Percentiles rank a stretch among this genome's conserved stretches.
phyloP scores from a whole-genome alignment of 768 basidiomycete genomes.

The Lentinula detonsa region DNA sequence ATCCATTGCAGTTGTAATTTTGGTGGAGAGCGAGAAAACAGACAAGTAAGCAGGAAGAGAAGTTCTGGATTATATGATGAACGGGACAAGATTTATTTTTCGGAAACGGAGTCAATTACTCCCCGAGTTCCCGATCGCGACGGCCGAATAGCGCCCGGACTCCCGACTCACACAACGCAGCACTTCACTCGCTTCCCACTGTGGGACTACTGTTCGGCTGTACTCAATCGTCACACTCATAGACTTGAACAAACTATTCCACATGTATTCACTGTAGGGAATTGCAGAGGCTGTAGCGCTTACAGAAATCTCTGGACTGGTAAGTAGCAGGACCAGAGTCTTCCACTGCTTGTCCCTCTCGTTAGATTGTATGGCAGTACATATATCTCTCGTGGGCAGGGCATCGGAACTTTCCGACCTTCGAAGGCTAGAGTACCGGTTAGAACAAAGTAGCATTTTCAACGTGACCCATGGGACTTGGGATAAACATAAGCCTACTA shows the following conservation, averaged over 20 bases:
- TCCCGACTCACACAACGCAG: not conserved
- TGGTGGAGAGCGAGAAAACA: not conserved
- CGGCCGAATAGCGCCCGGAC: not conserved
- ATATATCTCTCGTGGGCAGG: too few relatives aligned
- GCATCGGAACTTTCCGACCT: too few relatives aligned
- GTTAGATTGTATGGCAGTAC: too few relatives aligned
- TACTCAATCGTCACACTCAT: not conserved
- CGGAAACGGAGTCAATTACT: not conserved
- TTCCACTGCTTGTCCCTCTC: not conserved
- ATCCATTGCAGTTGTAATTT: not conserved
- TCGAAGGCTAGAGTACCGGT: too few relatives aligned
- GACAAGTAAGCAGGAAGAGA: not conserved
- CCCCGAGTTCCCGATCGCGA: not conserved
- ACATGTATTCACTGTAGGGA: too few relatives aligned
- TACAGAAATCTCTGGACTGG: too few relatives aligned
- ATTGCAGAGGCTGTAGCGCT: too few relatives aligned
- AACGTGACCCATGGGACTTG: too few relatives aligned
- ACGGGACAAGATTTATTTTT: not conserved
- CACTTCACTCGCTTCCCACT: not conserved
- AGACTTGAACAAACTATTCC: too few relatives aligned
- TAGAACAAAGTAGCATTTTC: too few relatives aligned
- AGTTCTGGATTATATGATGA: not conserved
- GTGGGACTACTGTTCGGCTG: not conserved
- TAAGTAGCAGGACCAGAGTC: not conserved
- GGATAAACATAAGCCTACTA: too few relatives aligned